phyloP scores from a whole-genome alignment of 371 early-diverging fungal species.

The Mortierella sp. region DNA sequence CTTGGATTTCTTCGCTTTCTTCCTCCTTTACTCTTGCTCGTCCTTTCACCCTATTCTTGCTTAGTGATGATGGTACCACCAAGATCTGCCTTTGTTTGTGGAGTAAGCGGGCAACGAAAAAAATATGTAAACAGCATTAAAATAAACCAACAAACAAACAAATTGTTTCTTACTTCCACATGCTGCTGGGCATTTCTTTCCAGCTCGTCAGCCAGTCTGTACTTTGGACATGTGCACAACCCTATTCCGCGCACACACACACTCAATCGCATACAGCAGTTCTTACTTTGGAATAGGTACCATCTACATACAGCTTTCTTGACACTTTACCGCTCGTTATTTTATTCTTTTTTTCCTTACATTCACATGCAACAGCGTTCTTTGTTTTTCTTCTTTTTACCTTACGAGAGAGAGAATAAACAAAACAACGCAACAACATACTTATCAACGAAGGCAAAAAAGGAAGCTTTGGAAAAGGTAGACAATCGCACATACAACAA shows the following conservation, averaged over 20 bases:
- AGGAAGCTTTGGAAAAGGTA: background rate
- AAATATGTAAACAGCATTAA: too few relatives aligned
- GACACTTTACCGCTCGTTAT: background rate
- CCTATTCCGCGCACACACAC: constrained; percentile 5
- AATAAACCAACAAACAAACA: background rate
- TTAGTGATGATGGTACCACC: background rate
- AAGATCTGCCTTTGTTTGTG: background rate
- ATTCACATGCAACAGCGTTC: constrained; percentile 1
- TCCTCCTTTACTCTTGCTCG: background rate
- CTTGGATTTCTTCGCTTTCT: background rate
- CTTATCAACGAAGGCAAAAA: background rate
- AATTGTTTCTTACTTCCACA: background rate
- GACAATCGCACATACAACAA: background rate
- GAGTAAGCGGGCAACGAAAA: background rate
- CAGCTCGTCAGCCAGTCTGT: background rate
- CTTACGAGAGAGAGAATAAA: background rate
- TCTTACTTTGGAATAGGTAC: background rate
- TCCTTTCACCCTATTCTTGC: background rate
- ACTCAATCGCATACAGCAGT: background rate
- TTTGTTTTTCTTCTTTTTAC: background rate
- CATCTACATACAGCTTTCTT: background rate
- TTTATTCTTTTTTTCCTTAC: background rate
- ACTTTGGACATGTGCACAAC: background rate
- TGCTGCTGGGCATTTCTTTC: background rate
- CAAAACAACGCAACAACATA: background rate